Evolutionary conservation across 805 yeast species (phyloP).

Genomic region (Pichia heedii): DNA sequence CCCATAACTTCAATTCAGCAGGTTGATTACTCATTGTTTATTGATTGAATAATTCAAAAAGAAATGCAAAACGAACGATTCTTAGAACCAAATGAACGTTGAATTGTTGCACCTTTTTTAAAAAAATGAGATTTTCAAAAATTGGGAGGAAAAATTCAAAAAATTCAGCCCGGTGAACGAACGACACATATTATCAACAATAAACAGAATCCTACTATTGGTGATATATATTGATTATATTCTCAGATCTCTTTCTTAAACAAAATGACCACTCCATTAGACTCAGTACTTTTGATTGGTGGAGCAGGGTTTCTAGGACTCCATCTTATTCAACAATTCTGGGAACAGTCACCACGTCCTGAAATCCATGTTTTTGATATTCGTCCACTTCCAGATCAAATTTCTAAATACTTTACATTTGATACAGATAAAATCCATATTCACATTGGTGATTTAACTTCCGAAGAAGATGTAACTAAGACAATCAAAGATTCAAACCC

Average conservation of each 20-base stretch:
- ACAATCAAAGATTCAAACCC: slow-evolving; percentile 58
- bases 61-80: no score
- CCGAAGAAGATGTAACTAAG: slow-evolving; percentile 50
- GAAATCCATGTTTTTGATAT: slow-evolving; percentile 82
- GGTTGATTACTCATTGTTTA: slow-evolving; percentile 34
- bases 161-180: no score
- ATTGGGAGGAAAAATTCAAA: no score
- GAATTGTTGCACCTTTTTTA: no score
- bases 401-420: slow-evolving; percentile 70
- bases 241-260: no score
- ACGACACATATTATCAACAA: no score
- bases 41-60: no score
- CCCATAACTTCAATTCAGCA: slow-evolving; percentile 81
- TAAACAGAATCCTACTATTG: no score
- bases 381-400: slow-evolving; percentile 69
- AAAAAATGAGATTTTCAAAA: no score
- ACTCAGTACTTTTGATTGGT: slow-evolving; percentile 79
- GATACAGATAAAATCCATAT: slow-evolving; percentile 47
- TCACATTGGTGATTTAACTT: slow-evolving; percentile 80
- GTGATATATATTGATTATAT: no score
- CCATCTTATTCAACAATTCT: slow-evolving; percentile 82
- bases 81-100: no score
- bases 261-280: slow-evolving; percentile 13
- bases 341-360: slow-evolving; percentile 54
- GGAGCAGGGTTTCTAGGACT: slow-evolving; percentile 94